Base-by-base conservation (phyloP, 2,329 filamentous ascomycete species). In the Apiospora pterosperma region DNA sequence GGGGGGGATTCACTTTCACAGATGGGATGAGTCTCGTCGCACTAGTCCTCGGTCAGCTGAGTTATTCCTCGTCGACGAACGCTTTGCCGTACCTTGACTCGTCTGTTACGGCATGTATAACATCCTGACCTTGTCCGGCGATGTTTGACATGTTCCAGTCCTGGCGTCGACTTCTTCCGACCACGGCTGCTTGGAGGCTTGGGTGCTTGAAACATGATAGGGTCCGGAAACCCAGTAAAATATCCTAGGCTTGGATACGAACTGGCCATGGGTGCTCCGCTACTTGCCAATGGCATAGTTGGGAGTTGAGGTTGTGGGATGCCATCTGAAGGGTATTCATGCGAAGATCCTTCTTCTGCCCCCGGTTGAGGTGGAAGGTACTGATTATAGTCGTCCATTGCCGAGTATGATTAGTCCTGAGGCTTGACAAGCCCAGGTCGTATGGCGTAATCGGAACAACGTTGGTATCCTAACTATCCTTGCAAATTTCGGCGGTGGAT, bases 101-200 rank as follows among this genome's bases (percentile, higher is more conserved):
- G 88, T 69, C 96, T 87, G 72, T 90, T 90, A 65, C 96, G 87
- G 78, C 96, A 99, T 59, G 94, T 98, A 69, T 84, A 97, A 79
- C 96, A 99, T 34, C 96, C 96, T 68, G 93, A 97, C 71, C 96
- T 86, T 52, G 96, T 98, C 70, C 96, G 88, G 67, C 94, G 90
- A 76, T 98, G 95, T 78, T 98, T 98, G 70, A 96, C 91, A 73
- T 91, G 90, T 67, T 96, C 92, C 59, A 81, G 67, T 3, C 81
- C 83, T 2, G 80, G 75, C 11, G 79, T 72, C 1, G 84, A 85
- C 68, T 86, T 87, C 64, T 84, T 81, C 61, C 85, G 80, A 67
- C 76, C 79, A 70, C 84, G 70, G 62, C 62, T 70, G 59, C 63
- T 81, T 61, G 82, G 79, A 12, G 80, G 69, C 70, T 85, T 85